These are phyloP conservation scores for Monilinia vaccinii-corymbosi DNA, from an alignment of 2,329 filamentous ascomycete species.

Conservation along the genomic window DNA sequence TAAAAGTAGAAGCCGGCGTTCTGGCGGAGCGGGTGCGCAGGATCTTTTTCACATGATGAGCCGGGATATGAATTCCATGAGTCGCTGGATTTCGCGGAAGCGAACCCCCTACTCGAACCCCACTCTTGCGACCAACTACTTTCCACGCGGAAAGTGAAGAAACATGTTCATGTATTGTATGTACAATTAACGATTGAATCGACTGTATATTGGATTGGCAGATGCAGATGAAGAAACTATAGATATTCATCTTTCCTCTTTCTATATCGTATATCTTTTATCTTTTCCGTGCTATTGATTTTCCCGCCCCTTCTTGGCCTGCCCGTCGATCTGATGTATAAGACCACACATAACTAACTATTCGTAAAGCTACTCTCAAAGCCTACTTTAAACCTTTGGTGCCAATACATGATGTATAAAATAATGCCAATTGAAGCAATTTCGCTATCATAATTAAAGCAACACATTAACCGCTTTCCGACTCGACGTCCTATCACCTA, in stretches of 20 bases:
- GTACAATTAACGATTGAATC: not conserved
- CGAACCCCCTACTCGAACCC: not conserved
- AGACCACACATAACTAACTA: not conserved
- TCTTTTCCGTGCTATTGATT: not conserved
- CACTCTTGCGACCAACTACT: not conserved
- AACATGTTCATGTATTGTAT: constrained; percentile 1
- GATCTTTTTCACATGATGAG: not conserved
- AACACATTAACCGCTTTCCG: no score
- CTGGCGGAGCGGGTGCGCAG: not conserved
- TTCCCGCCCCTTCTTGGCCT: not conserved
- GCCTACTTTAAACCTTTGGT: not conserved
- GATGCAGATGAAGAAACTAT: not conserved
- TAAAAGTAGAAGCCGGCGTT: not conserved
- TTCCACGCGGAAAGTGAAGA: not conserved
- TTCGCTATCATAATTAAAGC: not conserved
- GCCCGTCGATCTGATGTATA: not conserved
- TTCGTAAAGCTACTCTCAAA: not conserved
- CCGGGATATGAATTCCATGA: not conserved
- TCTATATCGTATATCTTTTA: not conserved
- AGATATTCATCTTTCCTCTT: not conserved
- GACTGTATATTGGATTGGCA: constrained; percentile 1
- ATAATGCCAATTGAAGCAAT: not conserved
- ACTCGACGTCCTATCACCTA: not conserved
- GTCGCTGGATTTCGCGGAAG: not conserved
- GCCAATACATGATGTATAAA: not conserved